Base-by-base conservation (phyloP, 2,329 filamentous ascomycete genomes). In the Neonectria coccinea region DNA sequence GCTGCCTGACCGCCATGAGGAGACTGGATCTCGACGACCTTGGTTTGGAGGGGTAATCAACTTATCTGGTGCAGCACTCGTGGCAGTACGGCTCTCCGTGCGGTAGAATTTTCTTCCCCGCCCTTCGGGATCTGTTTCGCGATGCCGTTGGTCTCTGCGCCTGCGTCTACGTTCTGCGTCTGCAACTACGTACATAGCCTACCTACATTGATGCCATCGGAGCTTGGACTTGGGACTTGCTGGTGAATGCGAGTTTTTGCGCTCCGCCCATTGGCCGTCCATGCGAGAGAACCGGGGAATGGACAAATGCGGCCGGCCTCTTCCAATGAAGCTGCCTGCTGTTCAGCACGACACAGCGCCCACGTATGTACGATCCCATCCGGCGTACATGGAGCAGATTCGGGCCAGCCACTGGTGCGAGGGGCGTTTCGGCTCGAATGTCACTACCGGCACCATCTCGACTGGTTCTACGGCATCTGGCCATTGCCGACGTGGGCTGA, bases 1-100 rank as follows among this genome's bases (percentile, higher is more conserved):
- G 72, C 73, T 74, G 72, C 69, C 71, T 74, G 73, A 74, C 73
- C 72, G 73, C 73, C 50, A 62, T 56, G 47, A 60, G 51, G 44
- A 66, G 61, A 70, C 65, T 66, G 66, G 70, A 72, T 65, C 58
- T 62, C 58, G 57, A 73, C 70, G 64, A 62, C 64, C 56, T 64
- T 55, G 55, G 44, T 63, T 63, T 65, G 57, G 66, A 67, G 66
- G 63, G 66, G 63, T 53, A 66, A 25, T 6, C 25, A 25, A 59
- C 20, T 44, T 52, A 25, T n/a, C 47, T 20, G 22, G 16, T 36
- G 31, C 53, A 47, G 44, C 16, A 53, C 31, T 11, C 18, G 5
- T 18, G 42, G n/a, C 44, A 42, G 11, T 25, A 22, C 18, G n/a
- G 18, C 52, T 22, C n/a, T n/a, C 6, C 22, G n/a, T 16, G 29